phyloP scores from a whole-genome alignment of 495 filamentous ascomycete genomes.

The Talaromyces ruber region DNA sequence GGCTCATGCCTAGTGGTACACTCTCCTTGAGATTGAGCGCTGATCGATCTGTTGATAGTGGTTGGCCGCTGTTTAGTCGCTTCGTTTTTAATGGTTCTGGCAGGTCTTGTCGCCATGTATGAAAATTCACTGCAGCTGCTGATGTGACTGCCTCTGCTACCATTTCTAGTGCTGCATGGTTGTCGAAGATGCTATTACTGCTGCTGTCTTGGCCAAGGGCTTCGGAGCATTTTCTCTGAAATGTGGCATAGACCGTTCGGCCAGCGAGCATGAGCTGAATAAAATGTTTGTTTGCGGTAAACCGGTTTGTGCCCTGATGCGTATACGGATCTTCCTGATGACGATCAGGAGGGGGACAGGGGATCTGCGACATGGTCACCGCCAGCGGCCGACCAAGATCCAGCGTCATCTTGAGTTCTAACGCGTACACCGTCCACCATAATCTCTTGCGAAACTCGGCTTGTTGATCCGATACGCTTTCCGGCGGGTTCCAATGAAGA shows the following conservation, averaged over 20 bases:
- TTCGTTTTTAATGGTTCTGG: conserved; percentile 24
- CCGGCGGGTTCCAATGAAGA: conserved; percentile 7
- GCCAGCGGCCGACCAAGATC: conserved; percentile 2
- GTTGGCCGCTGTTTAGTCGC: conserved; percentile 19
- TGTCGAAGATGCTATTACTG: neutral
- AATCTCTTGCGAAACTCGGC: conserved; percentile 9
- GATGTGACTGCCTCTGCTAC: conserved; percentile 22
- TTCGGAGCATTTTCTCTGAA: neutral
- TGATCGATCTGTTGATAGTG: conserved; percentile 29
- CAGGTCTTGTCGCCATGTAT: conserved; percentile 28
- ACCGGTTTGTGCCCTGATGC: neutral
- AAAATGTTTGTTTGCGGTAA: neutral
- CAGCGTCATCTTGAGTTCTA: conserved; percentile 9
- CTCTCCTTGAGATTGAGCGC: conserved; percentile 25
- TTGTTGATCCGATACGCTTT: neutral
- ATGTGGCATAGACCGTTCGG: neutral
- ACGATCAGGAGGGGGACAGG: neutral
- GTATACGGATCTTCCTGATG: neutral
- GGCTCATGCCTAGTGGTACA: conserved; percentile 24
- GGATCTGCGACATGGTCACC: neutral
- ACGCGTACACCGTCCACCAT: conserved; percentile 9
- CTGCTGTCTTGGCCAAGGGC: neutral
- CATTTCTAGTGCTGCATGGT: conserved; percentile 7
- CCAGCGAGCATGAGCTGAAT: conserved; percentile 1
- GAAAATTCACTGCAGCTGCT: conserved; percentile 15